Percentiles rank a stretch among this genome's conserved stretches.
Evolutionary conservation across 192 early-diverging fungal genomes (phyloP).

Genomic region (Backusella sp.): DNA sequence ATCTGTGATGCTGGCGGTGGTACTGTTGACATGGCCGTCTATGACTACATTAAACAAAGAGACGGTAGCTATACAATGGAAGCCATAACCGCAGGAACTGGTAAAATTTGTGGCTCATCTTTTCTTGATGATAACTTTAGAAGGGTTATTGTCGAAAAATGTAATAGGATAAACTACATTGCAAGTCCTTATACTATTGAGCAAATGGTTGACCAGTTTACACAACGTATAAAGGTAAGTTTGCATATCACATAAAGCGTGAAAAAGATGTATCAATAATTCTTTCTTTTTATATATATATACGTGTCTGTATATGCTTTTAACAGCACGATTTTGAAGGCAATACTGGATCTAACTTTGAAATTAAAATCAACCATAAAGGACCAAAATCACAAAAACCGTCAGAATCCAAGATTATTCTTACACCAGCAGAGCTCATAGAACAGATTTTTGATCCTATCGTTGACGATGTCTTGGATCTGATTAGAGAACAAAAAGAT

Average conservation of each 20-base stretch:
- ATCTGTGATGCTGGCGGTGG: conserved; percentile 49
- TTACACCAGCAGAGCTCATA: conserved; percentile 42
- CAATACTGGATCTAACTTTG: not conserved
- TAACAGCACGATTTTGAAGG: not conserved
- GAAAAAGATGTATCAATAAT: not conserved
- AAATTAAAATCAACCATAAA: conserved; percentile 2
- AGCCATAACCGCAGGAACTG: conserved; percentile 39
- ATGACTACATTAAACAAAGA: conserved; percentile 24
- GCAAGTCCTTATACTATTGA: conserved; percentile 4
- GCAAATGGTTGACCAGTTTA: conserved; percentile 18
- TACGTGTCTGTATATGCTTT: no score
- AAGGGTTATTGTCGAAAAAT: conserved; percentile 25
- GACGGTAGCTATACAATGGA: not conserved
- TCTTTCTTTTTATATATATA: not conserved
- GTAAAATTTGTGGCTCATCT: conserved; percentile 42
- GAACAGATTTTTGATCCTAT: conserved; percentile 47
- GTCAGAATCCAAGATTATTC: not conserved
- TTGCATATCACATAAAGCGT: not conserved
- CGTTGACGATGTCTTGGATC: conserved; percentile 39
- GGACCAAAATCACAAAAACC: not conserved
- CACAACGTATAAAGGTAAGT: not conserved
- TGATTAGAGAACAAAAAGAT: conserved; percentile 44
- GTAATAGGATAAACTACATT: not conserved
- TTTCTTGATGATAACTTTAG: conserved; percentile 44
- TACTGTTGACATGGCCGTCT: conserved; percentile 45